Evolutionary conservation across 163 green algal genomes (phyloP).

Genomic region (Smithsoniella earleae): DNA sequence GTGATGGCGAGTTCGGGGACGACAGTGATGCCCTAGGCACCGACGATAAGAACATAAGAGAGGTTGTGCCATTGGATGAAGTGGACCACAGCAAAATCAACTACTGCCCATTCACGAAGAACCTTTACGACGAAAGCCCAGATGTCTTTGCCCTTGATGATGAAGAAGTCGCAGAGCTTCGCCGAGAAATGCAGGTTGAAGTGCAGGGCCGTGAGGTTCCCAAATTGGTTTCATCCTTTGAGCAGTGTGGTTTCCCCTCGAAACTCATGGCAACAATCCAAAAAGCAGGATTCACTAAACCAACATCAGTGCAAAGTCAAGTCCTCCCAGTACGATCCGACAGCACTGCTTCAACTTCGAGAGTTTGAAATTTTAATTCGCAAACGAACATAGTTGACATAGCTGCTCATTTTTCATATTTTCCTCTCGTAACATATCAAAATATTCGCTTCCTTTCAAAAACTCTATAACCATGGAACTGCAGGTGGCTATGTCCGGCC

Average conservation of each 20-base stretch:
- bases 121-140: constrained; percentile 63
- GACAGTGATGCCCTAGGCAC: no score
- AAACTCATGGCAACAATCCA: constrained; percentile 56
- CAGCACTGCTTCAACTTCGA: no score
- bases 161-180: constrained; percentile 49
- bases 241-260: constrained; percentile 64
- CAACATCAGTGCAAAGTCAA: constrained; percentile 59
- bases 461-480: not conserved
- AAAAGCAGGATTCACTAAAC: constrained; percentile 56
- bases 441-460: no score
- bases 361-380: no score
- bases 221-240: constrained; percentile 58
- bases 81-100: constrained; percentile 47
- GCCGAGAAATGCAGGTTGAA: constrained; percentile 50
- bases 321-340: constrained; percentile 39
- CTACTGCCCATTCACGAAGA: constrained; percentile 68
- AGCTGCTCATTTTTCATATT: no score
- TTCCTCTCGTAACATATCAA: no score
- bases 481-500: constrained; percentile 43
- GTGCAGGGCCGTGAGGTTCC: constrained; percentile 61
- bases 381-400: no score
- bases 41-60: constrained; percentile 32
- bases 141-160: constrained; percentile 53
- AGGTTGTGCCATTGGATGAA: constrained; percentile 43
- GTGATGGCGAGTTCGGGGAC: no score